Percentiles rank a stretch among this genome's conserved stretches.
phyloP scores from a whole-genome alignment of 805 yeast species.

The Ogataea siamensis region DNA sequence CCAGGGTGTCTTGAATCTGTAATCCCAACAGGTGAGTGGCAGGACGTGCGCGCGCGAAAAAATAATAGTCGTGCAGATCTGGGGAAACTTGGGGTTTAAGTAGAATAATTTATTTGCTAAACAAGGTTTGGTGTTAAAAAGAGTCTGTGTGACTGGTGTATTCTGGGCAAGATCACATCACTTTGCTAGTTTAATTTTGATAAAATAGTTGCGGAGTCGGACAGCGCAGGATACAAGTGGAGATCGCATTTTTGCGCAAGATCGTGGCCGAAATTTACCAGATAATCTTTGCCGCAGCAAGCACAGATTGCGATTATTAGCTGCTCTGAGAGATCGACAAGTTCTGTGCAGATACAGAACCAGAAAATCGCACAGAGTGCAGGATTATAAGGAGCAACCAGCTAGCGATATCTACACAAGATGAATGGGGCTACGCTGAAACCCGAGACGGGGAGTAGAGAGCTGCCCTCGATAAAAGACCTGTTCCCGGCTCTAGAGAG shows the following conservation, averaged over 20 bases:
- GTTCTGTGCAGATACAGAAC: conserved; percentile 7
- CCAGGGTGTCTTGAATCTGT: too few relatives aligned
- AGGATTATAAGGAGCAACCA: conserved; percentile 5
- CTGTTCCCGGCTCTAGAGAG: conserved; percentile 21
- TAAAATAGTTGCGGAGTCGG: neutral
- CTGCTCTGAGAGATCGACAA: neutral
- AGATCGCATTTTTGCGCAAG: neutral
- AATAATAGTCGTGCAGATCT: conserved; percentile 5
- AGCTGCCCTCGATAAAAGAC: conserved; percentile 26
- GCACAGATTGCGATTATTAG: neutral
- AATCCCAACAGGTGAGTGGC: neutral
- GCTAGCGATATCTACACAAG: neutral
- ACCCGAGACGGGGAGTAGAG: conserved; percentile 11
- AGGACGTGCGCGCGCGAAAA: conserved; percentile 2
- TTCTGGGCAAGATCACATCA: neutral
- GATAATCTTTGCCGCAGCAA: neutral
- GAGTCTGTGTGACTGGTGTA: neutral
- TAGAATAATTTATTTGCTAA: conserved; percentile 3
- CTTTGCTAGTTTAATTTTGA: neutral
- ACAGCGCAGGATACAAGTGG: conserved; percentile 1
- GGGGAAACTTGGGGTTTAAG: conserved; percentile 6
- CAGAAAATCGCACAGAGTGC: conserved; percentile 2
- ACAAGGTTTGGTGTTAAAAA: neutral
- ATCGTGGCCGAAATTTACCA: neutral
- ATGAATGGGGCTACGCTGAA: conserved; percentile 10